Evolutionary conservation across 495 filamentous ascomycete genomes (phyloP).

Genomic region (Trichocladium uniseriatum): DNA sequence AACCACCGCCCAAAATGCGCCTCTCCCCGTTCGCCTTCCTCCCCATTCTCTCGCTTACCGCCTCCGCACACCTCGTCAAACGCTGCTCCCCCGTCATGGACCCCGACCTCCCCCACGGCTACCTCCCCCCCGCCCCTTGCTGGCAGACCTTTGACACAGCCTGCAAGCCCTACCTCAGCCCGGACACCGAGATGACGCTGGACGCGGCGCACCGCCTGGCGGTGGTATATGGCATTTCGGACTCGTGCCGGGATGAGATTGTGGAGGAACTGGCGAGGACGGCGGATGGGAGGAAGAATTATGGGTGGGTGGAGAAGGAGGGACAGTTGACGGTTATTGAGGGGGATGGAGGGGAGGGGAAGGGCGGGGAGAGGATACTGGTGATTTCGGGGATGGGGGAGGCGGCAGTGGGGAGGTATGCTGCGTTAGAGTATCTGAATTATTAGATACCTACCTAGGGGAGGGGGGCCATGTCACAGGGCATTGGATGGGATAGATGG

Average conservation of each 20-base stretch:
- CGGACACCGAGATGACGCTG: conserved; percentile 12
- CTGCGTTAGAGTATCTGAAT: conserved; percentile 8
- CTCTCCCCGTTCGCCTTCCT: conserved; percentile 1
- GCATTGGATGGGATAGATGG: too few relatives aligned
- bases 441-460: too few relatives aligned
- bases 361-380: too few relatives aligned
- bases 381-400: conserved; percentile 18
- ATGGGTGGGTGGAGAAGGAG: conserved; percentile 11
- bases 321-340: conserved; percentile 12
- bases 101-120: conserved; percentile 16
- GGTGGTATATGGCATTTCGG: conserved; percentile 14
- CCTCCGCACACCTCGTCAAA: conserved; percentile 1
- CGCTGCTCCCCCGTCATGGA: conserved; percentile 21
- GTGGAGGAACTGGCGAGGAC: conserved; percentile 16
- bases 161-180: conserved; percentile 13
- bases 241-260: conserved; percentile 12
- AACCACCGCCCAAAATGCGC: conserved; percentile 3
- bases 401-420: conserved; percentile 9
- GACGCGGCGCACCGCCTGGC: conserved; percentile 10
- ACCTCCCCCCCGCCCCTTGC: conserved; percentile 22
- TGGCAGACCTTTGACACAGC: conserved; percentile 21
- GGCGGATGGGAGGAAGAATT: conserved; percentile 17
- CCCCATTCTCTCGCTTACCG: not conserved
- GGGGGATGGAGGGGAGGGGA: not conserved
- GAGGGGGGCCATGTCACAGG: too few relatives aligned